Base-by-base conservation (phyloP, 352 stramenopile species). In the Discostella stelligera region DNA sequence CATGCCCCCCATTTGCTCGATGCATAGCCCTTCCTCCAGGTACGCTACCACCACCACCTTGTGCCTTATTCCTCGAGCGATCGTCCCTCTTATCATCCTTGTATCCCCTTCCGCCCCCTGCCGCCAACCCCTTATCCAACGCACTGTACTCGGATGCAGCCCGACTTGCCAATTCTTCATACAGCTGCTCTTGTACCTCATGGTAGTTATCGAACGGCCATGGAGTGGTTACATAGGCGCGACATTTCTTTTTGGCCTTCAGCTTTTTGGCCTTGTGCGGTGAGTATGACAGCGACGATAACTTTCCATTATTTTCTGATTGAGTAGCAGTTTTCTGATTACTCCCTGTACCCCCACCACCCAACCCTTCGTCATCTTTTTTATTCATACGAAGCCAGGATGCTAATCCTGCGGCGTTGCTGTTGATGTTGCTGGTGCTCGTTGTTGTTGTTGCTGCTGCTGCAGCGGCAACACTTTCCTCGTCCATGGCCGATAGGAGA, bases 161-260 rank as follows among this genome's bases (percentile, higher is more conserved):
- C 13, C 67, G 61, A 58, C 41, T 75, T 58, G 71, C 80, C 53
- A 85, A 50, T 32, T 80, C 81, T 68, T 89, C 77, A 71, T 93
- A 93, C 65, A 84, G 82, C 41, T 77, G 27, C 63, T 91, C 71
- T 76, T 91, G 88, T 7, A 86, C 76, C 39, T 87, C 67, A 60
- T 93, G 86, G 79, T 89, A 93, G 68, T 90, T 82, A 80, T 93
- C 88, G 65, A 88, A 92, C 32, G 88, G 88, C 88, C 88, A 93
- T 18, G 83, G 79, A 8, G 71, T 68, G 9, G 71, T 68, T 39
- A 81, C 62, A 5, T 64, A 49, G 46, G 65, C 55, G 21, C 48
- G 21, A 44, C 52, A 70, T 16, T 68, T 68, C 27, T 78, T 77
- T 44, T 79, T 79, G 46, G 21, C 20, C 11, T 75, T 83, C 20